These are phyloP conservation scores for Entomortierella chlamydospora DNA, from an alignment of 192 early-diverging fungal genomes.

Conservation along the genomic window DNA sequence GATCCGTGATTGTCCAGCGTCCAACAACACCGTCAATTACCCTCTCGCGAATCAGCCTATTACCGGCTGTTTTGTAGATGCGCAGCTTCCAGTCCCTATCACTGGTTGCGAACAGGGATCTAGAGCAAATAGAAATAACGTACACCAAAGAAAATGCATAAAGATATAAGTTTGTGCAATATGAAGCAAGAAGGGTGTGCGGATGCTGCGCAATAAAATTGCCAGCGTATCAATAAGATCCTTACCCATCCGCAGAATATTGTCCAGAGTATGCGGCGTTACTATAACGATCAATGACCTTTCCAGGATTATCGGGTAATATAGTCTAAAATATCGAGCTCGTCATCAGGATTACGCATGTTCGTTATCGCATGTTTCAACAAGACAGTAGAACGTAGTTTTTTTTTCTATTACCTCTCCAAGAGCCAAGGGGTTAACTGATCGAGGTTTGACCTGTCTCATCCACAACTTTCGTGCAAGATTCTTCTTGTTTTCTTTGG, in stretches of 20 bases:
- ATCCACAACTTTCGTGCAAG: slow-evolving; percentile 35
- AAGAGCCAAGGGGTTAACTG: slow-evolving; percentile 17
- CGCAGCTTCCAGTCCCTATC: slow-evolving; percentile 70
- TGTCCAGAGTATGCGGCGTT: slow-evolving; percentile 63
- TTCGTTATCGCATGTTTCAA: too few relatives aligned
- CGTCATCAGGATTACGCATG: neutral
- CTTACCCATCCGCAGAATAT: slow-evolving; percentile 64
- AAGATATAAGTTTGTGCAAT: neutral
- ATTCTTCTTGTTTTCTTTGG: slow-evolving; percentile 9
- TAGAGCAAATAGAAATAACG: slow-evolving; percentile 14
- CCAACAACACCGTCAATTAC: slow-evolving; percentile 61
- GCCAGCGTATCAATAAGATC: neutral
- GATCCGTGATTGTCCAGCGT: slow-evolving; percentile 76
- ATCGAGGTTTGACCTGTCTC: slow-evolving; percentile 34
- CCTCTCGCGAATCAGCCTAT: slow-evolving; percentile 45
- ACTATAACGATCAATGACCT: slow-evolving; percentile 46
- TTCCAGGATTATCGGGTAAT: slow-evolving; percentile 51
- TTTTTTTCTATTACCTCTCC: slow-evolving; percentile 19
- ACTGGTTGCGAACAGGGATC: slow-evolving; percentile 66
- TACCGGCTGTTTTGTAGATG: slow-evolving; percentile 68
- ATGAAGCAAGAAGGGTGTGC: neutral
- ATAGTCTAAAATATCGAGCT: slow-evolving; percentile 19
- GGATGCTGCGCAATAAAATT: slow-evolving; percentile 16
- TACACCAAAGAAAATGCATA: neutral
- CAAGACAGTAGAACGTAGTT: too few relatives aligned